Percentiles rank a stretch among this genome's conserved stretches.
Conservation (phyloP, 768 basidiomycete species). For the Cantharellus anzutake region DNA sequence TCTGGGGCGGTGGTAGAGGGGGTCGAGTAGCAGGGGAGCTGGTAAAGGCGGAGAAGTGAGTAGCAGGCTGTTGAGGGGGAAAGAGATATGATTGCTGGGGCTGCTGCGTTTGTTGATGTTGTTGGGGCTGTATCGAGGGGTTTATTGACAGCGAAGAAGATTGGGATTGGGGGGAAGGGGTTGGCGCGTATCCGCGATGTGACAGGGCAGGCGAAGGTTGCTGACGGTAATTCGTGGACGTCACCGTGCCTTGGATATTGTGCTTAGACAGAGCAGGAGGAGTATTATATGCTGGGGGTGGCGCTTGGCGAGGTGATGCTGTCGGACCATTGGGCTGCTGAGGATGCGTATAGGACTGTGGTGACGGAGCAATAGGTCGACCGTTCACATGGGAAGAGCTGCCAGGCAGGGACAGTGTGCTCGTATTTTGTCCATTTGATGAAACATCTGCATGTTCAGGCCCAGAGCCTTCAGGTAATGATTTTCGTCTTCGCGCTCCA, state of each 20-base stretch:
- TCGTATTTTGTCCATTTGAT: too few species aligned
- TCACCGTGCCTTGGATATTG: not conserved
- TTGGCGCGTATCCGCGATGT: too few species aligned
- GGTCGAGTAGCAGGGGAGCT: not conserved
- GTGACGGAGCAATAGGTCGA: not conserved
- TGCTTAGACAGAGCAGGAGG: not conserved
- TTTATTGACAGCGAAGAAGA: not conserved
- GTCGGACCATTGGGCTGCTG: not conserved
- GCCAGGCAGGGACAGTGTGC: not conserved
- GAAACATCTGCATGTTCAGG: not conserved
- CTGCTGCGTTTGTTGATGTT: not conserved
- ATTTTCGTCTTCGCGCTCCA: not conserved
- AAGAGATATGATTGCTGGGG: not conserved
- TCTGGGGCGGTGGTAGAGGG: not conserved
- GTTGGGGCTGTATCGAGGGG: not conserved
- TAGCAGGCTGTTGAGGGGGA: not conserved
- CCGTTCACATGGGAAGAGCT: not conserved
- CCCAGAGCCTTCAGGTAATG: not conserved
- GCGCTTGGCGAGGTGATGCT: not conserved
- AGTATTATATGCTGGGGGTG: not conserved
- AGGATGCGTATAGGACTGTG: not conserved
- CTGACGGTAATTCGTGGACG: too few species aligned
- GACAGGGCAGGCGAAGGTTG: too few species aligned
- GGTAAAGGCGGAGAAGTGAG: not conserved
- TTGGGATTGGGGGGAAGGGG: too few species aligned